phyloP scores from a whole-genome alignment of 2,329 filamentous ascomycete species.

The Phyllosticta ampelicida region DNA sequence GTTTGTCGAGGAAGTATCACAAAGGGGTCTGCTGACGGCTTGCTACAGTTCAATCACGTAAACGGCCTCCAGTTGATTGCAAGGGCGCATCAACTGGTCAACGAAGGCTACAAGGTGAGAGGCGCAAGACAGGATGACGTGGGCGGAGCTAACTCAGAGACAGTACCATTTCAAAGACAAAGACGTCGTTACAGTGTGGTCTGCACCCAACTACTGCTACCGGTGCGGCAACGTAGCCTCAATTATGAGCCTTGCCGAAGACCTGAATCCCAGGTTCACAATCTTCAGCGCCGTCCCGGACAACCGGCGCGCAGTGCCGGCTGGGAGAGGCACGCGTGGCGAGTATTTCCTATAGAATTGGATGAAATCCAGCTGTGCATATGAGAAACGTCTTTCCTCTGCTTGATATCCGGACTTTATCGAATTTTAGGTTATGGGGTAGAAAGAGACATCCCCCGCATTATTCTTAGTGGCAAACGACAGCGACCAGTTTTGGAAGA shows the following conservation, averaged over 20 bases:
- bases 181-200: slow-evolving; percentile 82
- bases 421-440: slow-evolving; percentile 8
- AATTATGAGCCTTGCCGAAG: slow-evolving; percentile 82
- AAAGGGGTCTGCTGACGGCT: not conserved
- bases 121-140: not conserved
- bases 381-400: slow-evolving; percentile 11
- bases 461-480: not conserved
- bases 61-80: slow-evolving; percentile 63
- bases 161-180: slow-evolving; percentile 90
- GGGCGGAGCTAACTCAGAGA: not conserved
- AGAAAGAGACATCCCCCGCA: not conserved
- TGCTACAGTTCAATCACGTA: slow-evolving; percentile 56
- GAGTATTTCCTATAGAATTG: slow-evolving; percentile 40
- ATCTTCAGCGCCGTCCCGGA: slow-evolving; percentile 87
- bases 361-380: slow-evolving; percentile 9
- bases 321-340: slow-evolving; percentile 42
- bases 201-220: slow-evolving; percentile 93
- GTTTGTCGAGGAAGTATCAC: not conserved
- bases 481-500: slow-evolving; percentile 3
- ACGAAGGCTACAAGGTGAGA: slow-evolving; percentile 60
- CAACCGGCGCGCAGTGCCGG: slow-evolving; percentile 68
- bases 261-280: slow-evolving; percentile 82
- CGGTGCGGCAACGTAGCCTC: slow-evolving; percentile 79
- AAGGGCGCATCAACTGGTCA: slow-evolving; percentile 63
- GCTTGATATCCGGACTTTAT: slow-evolving; percentile 11